phyloP scores from a whole-genome alignment of 176 grass and related monocot genomes.

The Carex myosuroides region DNA sequence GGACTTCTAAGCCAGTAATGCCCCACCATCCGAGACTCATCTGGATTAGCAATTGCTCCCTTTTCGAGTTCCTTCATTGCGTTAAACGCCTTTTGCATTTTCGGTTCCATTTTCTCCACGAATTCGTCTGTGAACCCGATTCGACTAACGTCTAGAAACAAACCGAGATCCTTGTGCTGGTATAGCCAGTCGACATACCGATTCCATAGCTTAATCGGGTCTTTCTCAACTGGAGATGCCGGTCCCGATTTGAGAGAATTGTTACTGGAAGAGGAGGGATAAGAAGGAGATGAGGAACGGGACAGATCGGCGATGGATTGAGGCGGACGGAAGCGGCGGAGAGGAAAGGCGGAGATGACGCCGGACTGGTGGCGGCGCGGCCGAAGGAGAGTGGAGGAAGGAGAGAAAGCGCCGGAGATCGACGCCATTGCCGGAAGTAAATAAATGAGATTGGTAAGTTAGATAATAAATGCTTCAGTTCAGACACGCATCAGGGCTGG shows the following conservation, averaged over 20 bases:
- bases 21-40: slow-evolving; percentile 86
- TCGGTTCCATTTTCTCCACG: slow-evolving; percentile 66
- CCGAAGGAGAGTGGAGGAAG: slow-evolving; percentile 19
- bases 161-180: slow-evolving; percentile 96
- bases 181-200: slow-evolving; percentile 91
- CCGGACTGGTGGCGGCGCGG: slow-evolving; percentile 22
- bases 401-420: slow-evolving; percentile 22
- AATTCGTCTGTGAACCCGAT: slow-evolving; percentile 92
- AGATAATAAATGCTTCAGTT: slow-evolving; percentile 16
- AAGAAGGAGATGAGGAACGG: slow-evolving; percentile 35
- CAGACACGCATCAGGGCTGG: background rate
- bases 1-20: slow-evolving; percentile 94
- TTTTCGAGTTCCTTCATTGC: slow-evolving; percentile 93
- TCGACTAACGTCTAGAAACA: slow-evolving; percentile 92
- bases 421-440: slow-evolving; percentile 10
- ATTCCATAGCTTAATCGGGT: slow-evolving; percentile 78
- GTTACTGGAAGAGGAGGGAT: slow-evolving; percentile 8
- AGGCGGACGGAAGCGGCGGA: slow-evolving; percentile 50
- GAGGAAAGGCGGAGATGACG: slow-evolving; percentile 4
- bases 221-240: slow-evolving; percentile 52
- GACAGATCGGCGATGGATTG: slow-evolving; percentile 70
- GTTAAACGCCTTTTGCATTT: slow-evolving; percentile 56
- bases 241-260: slow-evolving; percentile 15
- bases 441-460: slow-evolving; percentile 19
- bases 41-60: slow-evolving; percentile 93